These are phyloP conservation scores for Thermothielavioides terrestris DNA, from an alignment of 495 filamentous ascomycete genomes.

Conservation along the genomic window DNA sequence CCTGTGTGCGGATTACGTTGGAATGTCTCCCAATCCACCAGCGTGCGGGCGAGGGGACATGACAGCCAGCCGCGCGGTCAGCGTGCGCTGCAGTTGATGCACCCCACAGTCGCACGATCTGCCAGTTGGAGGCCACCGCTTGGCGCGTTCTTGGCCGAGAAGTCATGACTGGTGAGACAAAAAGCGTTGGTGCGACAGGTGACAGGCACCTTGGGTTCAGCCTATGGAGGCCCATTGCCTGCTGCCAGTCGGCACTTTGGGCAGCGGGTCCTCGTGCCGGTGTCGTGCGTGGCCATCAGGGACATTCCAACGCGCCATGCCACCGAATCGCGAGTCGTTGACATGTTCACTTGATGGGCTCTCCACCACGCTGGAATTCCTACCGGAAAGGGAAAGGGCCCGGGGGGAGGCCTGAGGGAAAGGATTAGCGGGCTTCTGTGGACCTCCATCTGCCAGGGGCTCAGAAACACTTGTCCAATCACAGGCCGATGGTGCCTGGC, in stretches of 20 bases:
- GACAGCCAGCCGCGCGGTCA: slow-evolving; percentile 4
- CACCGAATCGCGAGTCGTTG: background rate
- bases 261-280: background rate
- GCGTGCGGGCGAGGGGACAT: background rate
- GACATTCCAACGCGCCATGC: background rate
- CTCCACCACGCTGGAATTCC: background rate
- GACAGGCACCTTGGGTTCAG: background rate
- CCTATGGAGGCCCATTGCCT: background rate
- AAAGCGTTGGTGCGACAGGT: slow-evolving; percentile 9
- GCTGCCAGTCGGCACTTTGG: slow-evolving; percentile 4
- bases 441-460: slow-evolving; percentile 3
- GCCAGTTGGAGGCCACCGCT: background rate
- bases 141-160: slow-evolving; percentile 1
- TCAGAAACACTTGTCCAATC: slow-evolving; percentile 12
- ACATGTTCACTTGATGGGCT: too few relatives aligned
- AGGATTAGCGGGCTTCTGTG: background rate
- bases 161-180: slow-evolving; percentile 5
- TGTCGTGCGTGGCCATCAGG: background rate
- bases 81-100: background rate
- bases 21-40: background rate
- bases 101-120: background rate
- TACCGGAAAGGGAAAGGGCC: slow-evolving; percentile 4
- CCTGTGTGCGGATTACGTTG: too few relatives aligned
- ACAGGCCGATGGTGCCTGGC: slow-evolving; percentile 11
- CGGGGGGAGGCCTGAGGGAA: slow-evolving; percentile 4